A percentile compares a stretch with the other conserved stretches of the same genome.
phyloP scores from a whole-genome alignment of 768 basidiomycete genomes.

The Leucosporidium scottii region DNA sequence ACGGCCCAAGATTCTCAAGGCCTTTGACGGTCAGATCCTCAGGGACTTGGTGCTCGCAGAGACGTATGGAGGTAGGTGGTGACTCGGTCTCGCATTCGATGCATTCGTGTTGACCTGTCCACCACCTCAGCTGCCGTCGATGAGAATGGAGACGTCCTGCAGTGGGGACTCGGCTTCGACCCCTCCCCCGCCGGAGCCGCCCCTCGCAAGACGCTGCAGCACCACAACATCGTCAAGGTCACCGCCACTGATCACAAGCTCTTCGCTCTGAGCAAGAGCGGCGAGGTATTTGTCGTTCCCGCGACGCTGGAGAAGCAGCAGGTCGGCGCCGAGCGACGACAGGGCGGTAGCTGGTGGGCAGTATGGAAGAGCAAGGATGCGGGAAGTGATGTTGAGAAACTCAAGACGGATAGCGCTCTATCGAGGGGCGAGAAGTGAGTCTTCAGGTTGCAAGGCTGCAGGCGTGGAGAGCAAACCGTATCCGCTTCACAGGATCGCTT shows the following conservation, averaged over 20 bases:
- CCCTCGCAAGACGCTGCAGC: conserved; percentile 11
- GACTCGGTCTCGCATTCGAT: too few relatives aligned
- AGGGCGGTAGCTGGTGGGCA: conserved; percentile 31
- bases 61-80: conserved; percentile 34
- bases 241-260: conserved; percentile 44
- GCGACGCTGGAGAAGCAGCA: conserved; percentile 50
- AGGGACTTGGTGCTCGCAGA: conserved; percentile 65
- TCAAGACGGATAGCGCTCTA: conserved; percentile 55
- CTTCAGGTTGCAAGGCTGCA: background rate
- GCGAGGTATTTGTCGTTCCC: conserved; percentile 64
- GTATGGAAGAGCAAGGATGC: conserved; percentile 58
- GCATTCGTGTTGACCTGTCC: conserved; percentile 43
- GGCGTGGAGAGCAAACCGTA: background rate
- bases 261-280: conserved; percentile 71
- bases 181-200: conserved; percentile 39
- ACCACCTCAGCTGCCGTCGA: conserved; percentile 59
- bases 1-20: conserved; percentile 3
- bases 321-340: conserved; percentile 42
- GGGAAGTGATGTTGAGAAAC: conserved; percentile 51
- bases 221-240: conserved; percentile 30
- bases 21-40: conserved; percentile 58
- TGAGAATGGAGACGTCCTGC: conserved; percentile 69
- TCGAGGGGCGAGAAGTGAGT: conserved; percentile 61
- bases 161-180: conserved; percentile 69
- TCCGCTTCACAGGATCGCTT: conserved; percentile 52